Evolutionary conservation across 768 basidiomycete genomes (phyloP).

Genomic region (Naematelia aurantialba): DNA sequence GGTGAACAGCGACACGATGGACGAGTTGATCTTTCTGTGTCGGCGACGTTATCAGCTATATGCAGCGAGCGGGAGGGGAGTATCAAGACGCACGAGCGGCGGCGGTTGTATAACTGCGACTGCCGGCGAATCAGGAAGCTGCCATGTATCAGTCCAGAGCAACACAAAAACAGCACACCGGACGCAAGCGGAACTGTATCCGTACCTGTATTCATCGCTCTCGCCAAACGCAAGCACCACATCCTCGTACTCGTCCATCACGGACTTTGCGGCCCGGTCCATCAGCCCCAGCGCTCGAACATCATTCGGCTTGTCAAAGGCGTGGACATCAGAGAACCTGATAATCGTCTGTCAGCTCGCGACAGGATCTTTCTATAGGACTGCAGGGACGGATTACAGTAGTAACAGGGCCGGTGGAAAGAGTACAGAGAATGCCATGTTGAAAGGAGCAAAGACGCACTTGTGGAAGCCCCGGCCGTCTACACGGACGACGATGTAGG

Average conservation of each 20-base stretch:
- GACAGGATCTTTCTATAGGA: too few species aligned
- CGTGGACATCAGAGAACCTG: conserved; percentile 80
- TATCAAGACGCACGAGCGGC: conserved; percentile 53
- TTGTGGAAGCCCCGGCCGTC: conserved; percentile 94
- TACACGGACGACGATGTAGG: conserved; percentile 77
- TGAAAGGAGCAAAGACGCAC: conserved; percentile 52
- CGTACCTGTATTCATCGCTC: conserved; percentile 92
- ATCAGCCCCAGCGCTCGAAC: conserved; percentile 77
- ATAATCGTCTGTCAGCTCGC: neutral
- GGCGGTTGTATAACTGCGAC: conserved; percentile 75
- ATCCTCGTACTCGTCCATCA: conserved; percentile 80
- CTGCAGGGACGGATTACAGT: neutral
- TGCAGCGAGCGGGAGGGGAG: neutral
- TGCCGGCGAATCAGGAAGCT: conserved; percentile 82
- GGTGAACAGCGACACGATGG: conserved; percentile 81
- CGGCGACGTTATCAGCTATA: neutral
- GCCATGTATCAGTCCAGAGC: conserved; percentile 12
- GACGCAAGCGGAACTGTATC: neutral
- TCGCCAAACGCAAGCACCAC: conserved; percentile 87
- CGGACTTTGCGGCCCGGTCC: conserved; percentile 77
- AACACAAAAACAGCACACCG: too few species aligned
- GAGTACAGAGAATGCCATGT: neutral
- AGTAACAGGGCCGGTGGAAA: conserved; percentile 1
- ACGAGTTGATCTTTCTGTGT: conserved; percentile 75
- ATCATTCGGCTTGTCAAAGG: conserved; percentile 89